Conservation (phyloP, 768 basidiomycete genomes). For the Collybia sordida region DNA sequence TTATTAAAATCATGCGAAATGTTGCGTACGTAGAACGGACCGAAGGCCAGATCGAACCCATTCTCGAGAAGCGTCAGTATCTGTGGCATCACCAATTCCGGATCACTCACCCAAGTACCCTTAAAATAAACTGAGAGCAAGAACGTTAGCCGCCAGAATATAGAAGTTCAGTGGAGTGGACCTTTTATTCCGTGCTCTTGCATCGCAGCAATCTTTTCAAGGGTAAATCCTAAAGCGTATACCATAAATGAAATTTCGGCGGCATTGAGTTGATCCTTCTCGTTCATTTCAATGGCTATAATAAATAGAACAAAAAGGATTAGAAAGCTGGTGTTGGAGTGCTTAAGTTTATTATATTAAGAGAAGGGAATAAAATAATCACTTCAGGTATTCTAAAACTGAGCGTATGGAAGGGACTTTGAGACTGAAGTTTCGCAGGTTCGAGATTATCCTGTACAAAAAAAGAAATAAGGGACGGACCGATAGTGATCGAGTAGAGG, state of each 20-base stretch:
- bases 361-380: slow-evolving; percentile 10
- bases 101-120: slow-evolving; percentile 69
- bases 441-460: not conserved
- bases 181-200: slow-evolving; percentile 94
- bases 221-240: slow-evolving; percentile 77
- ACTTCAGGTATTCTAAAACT: slow-evolving; percentile 89
- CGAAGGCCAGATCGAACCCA: slow-evolving; percentile 91
- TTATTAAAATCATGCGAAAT: slow-evolving; percentile 1
- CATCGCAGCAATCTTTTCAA: slow-evolving; percentile 93
- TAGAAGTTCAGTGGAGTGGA: slow-evolving; percentile 20
- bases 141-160: not conserved
- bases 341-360: not conserved
- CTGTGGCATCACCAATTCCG: not conserved
- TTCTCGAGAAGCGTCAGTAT: slow-evolving; percentile 48
- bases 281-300: slow-evolving; percentile 73
- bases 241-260: slow-evolving; percentile 78
- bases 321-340: slow-evolving; percentile 57
- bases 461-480: slow-evolving; percentile 37
- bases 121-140: slow-evolving; percentile 68
- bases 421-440: slow-evolving; percentile 44
- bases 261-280: slow-evolving; percentile 58
- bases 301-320: slow-evolving; percentile 79
- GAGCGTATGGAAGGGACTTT: slow-evolving; percentile 93
- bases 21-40: slow-evolving; percentile 34
- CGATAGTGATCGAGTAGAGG: slow-evolving; percentile 95